phyloP scores from a whole-genome alignment of 208 protist genomes.

The Spironucleus salmonicida region DNA sequence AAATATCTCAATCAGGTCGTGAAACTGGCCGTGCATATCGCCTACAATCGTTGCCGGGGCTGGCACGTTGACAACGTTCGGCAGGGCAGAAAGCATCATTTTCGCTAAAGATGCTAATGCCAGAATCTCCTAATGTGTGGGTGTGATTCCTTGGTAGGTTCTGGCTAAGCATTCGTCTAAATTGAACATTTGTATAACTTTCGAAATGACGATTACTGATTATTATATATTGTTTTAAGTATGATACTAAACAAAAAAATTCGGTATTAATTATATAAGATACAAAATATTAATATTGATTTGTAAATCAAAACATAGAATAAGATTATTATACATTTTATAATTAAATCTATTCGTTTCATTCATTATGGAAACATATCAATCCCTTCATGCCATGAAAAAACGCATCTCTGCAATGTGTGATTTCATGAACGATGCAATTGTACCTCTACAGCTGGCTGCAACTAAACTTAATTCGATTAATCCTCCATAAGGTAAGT shows the following conservation, averaged over 20 bases:
- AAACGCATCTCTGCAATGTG: too few relatives aligned
- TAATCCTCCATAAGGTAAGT: too few relatives aligned
- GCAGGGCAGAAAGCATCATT: constrained; percentile 36
- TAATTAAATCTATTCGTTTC: too few relatives aligned
- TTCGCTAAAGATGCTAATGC: constrained; percentile 60
- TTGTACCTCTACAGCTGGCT: too few relatives aligned
- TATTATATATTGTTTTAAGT: constrained; percentile 1
- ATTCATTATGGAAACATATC: too few relatives aligned
- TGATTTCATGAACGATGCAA: too few relatives aligned
- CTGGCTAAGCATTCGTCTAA: background rate
- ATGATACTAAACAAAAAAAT: constrained; percentile 13
- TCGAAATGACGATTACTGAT: background rate
- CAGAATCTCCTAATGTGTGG: background rate
- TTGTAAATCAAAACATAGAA: too few relatives aligned
- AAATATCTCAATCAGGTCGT: constrained; percentile 90
- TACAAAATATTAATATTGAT: too few relatives aligned
- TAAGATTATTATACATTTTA: too few relatives aligned
- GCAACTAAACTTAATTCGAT: too few relatives aligned
- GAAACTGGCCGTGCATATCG: constrained; percentile 83
- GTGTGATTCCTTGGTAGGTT: background rate
- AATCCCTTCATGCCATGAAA: too few relatives aligned
- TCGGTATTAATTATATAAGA: constrained; percentile 4
- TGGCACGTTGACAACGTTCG: constrained; percentile 19
- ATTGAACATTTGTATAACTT: background rate
- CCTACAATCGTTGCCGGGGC: constrained; percentile 56